Base-by-base conservation (phyloP, 805 yeast genomes). In the Barnettozyma californica region DNA sequence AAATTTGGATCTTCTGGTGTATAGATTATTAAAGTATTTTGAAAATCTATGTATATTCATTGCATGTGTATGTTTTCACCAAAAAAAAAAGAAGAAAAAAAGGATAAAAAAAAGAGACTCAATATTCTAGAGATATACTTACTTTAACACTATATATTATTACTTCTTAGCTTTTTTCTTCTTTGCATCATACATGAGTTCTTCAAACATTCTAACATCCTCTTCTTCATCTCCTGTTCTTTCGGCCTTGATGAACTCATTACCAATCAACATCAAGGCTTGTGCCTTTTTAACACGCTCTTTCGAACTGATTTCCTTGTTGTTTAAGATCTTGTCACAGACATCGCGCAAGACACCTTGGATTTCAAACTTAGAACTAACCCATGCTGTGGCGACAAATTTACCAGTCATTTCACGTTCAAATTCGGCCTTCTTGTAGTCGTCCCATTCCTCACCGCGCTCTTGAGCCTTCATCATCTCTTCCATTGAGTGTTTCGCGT, bases 381-480 rank as follows among this genome's bases (percentile, higher is more conserved):
- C 87, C 99, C 99, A 94, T 18, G 96, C 95, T 1, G 96, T 90
- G 8, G 94, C 92, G 44, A 94, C 74, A 20, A 94, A 78, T 65
- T 92, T 94, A 21, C 99, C 98, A 47, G 89, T 82, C 53, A 92
- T 77, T 48, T 79, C 70, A 44, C 89, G 77, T 61, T 92, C 97
- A 68, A 86, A 78, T 62, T 89, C 94, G 1, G 83, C 89, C 53
- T 80, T 77, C 58, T 78, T 77, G 47, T 77, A 84, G 7, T 80
- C 78, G 40, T 73, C 78, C 69, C 74, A 65, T 40, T 70, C 69
- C 46, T 70, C 75, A 21, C 77, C 79, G 1, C 72, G 80, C 26
- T 74, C 77, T 61, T 87, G 90, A 54, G 86, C 83, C 55, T 78
- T 80, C 21, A 80, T 75, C 76, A 91, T 77, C 55, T 87, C 83